Conservation (phyloP, 2,329 filamentous ascomycete genomes). For the Harringtonia aguacate region DNA sequence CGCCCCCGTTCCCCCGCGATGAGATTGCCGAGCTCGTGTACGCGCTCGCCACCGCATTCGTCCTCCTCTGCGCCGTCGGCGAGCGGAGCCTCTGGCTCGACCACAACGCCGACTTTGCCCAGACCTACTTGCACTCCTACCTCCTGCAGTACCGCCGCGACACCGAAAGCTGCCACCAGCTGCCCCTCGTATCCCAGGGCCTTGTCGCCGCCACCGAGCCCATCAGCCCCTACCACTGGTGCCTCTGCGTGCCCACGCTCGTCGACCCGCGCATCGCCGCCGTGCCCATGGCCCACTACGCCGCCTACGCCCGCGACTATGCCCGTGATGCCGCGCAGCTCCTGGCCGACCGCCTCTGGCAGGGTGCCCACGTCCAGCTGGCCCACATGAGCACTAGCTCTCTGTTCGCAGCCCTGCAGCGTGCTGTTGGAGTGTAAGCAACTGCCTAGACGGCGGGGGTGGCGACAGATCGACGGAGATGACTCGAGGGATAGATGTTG, state of each 20-base stretch:
- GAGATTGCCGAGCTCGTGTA: slow-evolving; percentile 2
- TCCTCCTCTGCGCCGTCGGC: not conserved
- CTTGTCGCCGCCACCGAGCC: not conserved
- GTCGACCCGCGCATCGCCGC: slow-evolving; percentile 6
- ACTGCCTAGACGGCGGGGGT: no score
- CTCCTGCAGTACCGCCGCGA: slow-evolving; percentile 1
- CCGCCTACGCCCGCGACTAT: not conserved
- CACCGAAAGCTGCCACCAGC: not conserved
- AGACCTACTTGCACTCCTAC: slow-evolving; percentile 5
- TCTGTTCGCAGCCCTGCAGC: no score
- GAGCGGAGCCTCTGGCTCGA: slow-evolving; percentile 10
- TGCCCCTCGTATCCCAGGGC: not conserved
- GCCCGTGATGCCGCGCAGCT: not conserved
- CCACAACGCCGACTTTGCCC: slow-evolving; percentile 5
- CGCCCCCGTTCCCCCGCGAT: slow-evolving; percentile 3
- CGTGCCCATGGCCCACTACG: not conserved
- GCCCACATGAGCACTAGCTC: no score
- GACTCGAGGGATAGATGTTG: no score
- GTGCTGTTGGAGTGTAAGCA: no score
- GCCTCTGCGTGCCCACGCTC: slow-evolving; percentile 5
- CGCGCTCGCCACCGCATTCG: not conserved
- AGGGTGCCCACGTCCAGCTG: no score
- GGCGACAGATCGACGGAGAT: no score
- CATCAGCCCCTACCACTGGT: slow-evolving; percentile 4
- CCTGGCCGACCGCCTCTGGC: no score